Conservation (phyloP, 2,329 filamentous ascomycete species). For the Exophiala aquamarina region DNA sequence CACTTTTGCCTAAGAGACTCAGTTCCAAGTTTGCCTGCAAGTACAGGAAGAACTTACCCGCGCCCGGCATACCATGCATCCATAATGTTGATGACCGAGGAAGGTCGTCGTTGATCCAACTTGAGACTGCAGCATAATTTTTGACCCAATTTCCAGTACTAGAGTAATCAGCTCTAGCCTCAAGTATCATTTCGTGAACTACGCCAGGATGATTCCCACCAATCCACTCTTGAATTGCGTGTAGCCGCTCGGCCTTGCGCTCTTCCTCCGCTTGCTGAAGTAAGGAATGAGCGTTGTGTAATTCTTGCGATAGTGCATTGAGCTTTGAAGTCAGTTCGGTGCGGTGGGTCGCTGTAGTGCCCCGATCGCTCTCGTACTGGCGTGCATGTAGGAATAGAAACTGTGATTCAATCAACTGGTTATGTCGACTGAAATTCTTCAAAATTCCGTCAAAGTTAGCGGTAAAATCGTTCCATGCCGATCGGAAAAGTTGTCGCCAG, state of each 20-base stretch:
- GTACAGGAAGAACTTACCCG: slow-evolving; percentile 24
- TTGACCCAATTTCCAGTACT: slow-evolving; percentile 28
- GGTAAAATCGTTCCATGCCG: slow-evolving; percentile 29
- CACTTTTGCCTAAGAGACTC: slow-evolving; percentile 40
- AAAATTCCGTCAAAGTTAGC: slow-evolving; percentile 23
- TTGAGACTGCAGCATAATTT: slow-evolving; percentile 8
- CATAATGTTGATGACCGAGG: slow-evolving; percentile 32
- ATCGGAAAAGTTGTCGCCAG: slow-evolving; percentile 31
- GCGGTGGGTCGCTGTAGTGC: too few species aligned
- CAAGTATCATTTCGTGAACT: slow-evolving; percentile 1
- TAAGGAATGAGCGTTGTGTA: background rate
- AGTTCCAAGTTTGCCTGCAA: background rate
- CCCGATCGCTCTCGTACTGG: slow-evolving; percentile 10
- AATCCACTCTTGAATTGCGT: slow-evolving; percentile 17
- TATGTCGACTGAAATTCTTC: slow-evolving; percentile 22
- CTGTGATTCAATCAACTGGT: slow-evolving; percentile 26
- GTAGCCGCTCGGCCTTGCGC: background rate
- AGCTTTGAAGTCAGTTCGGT: slow-evolving; percentile 1
- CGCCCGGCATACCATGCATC: slow-evolving; percentile 36
- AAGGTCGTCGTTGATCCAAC: slow-evolving; percentile 25
- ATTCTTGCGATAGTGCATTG: background rate
- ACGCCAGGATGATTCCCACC: slow-evolving; percentile 7
- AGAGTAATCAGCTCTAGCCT: slow-evolving; percentile 16
- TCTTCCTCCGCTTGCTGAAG: slow-evolving; percentile 3
- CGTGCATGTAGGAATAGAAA: slow-evolving; percentile 24